Conservation (phyloP, 2,329 filamentous ascomycete genomes). For the Westerdykella ornata region DNA sequence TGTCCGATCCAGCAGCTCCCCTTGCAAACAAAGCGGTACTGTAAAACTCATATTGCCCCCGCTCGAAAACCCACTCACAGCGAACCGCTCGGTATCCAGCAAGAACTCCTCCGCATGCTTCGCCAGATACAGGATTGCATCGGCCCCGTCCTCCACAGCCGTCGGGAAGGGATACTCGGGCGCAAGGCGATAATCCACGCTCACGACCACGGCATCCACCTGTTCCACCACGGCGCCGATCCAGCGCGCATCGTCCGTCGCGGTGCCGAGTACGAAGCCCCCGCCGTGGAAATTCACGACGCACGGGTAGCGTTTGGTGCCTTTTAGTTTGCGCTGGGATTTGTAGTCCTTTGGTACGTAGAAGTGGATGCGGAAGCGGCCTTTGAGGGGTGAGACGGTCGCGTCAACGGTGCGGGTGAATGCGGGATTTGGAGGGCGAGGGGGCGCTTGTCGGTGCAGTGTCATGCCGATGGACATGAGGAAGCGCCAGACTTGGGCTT, state of each 20-base stretch:
- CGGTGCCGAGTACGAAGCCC: constrained; percentile 54
- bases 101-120: constrained; percentile 50
- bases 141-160: constrained; percentile 58
- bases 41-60: constrained; percentile 58
- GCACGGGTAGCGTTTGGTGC: constrained; percentile 47
- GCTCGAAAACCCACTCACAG: constrained; percentile 56
- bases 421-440: constrained; percentile 53
- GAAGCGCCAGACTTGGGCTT: constrained; percentile 60
- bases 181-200: constrained; percentile 55
- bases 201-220: constrained; percentile 53
- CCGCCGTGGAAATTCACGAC: constrained; percentile 60
- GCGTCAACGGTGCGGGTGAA: constrained; percentile 54
- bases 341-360: constrained; percentile 52
- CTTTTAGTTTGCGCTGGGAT: constrained; percentile 38
- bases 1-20: constrained; percentile 37
- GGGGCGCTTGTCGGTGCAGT: constrained; percentile 56
- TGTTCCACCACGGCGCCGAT: constrained; percentile 50
- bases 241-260: constrained; percentile 57
- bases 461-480: constrained; percentile 65
- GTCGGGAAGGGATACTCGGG: constrained; percentile 58
- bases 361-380: constrained; percentile 51
- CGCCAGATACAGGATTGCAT: constrained; percentile 54
- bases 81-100: constrained; percentile 52
- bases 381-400: constrained; percentile 41
- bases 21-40: constrained; percentile 53